Conservation (phyloP, 225 moss, liverwort and hornwort genomes). For the Bryum argenteum region DNA sequence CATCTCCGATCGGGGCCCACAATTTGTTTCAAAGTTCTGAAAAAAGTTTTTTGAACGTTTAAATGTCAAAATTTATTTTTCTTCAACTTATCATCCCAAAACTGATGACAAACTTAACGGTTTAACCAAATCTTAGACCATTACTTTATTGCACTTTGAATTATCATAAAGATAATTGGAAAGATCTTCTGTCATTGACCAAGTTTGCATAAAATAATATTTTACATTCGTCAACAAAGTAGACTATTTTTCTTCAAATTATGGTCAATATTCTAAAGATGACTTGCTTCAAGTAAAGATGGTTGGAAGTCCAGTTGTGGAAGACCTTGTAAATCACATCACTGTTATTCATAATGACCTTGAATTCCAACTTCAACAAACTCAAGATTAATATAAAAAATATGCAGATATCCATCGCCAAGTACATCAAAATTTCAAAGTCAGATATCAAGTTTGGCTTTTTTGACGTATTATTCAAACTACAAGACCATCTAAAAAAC, state of each 20-base stretch:
- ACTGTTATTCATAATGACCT: background rate
- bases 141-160: background rate
- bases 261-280: background rate
- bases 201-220: background rate
- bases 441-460: no score
- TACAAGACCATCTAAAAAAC: no score
- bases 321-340: background rate
- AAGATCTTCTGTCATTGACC: background rate
- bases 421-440: no score
- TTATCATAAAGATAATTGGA: background rate
- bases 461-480: no score
- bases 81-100: background rate
- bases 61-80: background rate
- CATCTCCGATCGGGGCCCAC: background rate
- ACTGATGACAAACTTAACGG: background rate
- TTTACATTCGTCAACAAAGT: background rate
- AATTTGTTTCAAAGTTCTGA: slow-evolving; percentile 11
- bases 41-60: background rate
- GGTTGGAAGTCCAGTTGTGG: background rate
- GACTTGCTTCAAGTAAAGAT: background rate
- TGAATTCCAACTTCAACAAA: background rate
- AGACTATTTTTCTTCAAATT: background rate
- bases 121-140: background rate
- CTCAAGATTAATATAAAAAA: background rate
- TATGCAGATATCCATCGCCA: fast-evolving